Conservation (phyloP, 768 basidiomycete species). For the Psilocybe cubensis region DNA sequence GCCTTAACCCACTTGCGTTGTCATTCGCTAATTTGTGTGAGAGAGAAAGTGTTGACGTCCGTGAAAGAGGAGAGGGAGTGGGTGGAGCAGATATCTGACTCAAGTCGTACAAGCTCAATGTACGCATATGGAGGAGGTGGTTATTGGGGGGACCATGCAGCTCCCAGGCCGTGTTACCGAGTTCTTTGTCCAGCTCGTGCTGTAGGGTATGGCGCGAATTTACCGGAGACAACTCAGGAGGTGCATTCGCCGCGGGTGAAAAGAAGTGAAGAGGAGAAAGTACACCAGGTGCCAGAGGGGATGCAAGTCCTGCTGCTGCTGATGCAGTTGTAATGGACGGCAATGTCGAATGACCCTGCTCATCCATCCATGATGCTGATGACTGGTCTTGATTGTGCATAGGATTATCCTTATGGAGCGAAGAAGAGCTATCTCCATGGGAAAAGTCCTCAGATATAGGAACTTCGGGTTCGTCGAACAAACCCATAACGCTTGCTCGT, state of each 20-base stretch:
- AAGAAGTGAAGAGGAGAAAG: conserved; percentile 38
- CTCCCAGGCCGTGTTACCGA: conserved; percentile 45
- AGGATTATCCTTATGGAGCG: not conserved
- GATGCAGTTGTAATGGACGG: conserved; percentile 27
- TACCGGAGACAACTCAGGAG: conserved; percentile 23
- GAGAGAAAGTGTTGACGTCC: not conserved
- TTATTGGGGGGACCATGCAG: not conserved
- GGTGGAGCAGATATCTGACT: conserved; percentile 46
- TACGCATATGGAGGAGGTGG: conserved; percentile 48
- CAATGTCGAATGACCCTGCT: conserved; percentile 29
- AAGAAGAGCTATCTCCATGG: conserved; percentile 1
- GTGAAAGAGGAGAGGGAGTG: conserved; percentile 36
- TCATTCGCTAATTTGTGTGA: not conserved
- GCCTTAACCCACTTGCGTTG: not conserved
- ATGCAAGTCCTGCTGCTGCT: not conserved
- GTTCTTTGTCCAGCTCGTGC: conserved; percentile 61
- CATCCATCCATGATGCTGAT: conserved; percentile 33
- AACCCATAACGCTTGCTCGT: conserved; percentile 63
- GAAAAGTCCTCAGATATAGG: not conserved
- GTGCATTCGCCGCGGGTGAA: conserved; percentile 24
- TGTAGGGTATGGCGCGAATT: conserved; percentile 44
- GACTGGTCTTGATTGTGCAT: conserved; percentile 24
- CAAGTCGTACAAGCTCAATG: conserved; percentile 60
- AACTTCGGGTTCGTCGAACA: conserved; percentile 50
- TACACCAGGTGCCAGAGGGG: conserved; percentile 11